Percentiles rank a stretch among this genome's conserved stretches.
Evolutionary conservation across 768 basidiomycete genomes (phyloP).

Genomic region (Naganishia antarctica): DNA sequence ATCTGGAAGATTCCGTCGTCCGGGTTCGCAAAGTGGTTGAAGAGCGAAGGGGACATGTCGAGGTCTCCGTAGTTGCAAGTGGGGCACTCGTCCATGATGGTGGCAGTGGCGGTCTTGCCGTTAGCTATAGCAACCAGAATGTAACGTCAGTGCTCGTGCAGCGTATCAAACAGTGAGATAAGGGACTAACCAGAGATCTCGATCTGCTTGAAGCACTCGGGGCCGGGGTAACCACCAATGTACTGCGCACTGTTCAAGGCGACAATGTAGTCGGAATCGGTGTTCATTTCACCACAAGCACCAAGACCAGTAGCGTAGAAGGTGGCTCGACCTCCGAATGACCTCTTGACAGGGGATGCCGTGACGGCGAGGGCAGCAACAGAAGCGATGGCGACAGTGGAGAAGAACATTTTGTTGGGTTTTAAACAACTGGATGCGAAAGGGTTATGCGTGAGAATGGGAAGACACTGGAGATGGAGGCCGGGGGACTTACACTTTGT

Average conservation of each 20-base stretch:
- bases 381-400: slow-evolving; percentile 31
- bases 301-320: slow-evolving; percentile 52
- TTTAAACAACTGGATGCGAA: neutral
- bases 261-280: slow-evolving; percentile 27
- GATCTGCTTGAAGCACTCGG: slow-evolving; percentile 59
- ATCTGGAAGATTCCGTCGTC: slow-evolving; percentile 60
- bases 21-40: slow-evolving; percentile 57
- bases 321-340: slow-evolving; percentile 44
- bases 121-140: slow-evolving; percentile 45
- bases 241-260: slow-evolving; percentile 52
- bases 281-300: slow-evolving; percentile 39
- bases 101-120: slow-evolving; percentile 61
- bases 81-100: slow-evolving; percentile 67
- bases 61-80: slow-evolving; percentile 63
- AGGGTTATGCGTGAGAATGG: neutral
- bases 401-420: slow-evolving; percentile 22
- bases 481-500: neutral
- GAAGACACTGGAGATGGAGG: neutral
- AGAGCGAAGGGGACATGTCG: slow-evolving; percentile 66
- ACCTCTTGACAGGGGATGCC: slow-evolving; percentile 34
- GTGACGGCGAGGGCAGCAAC: slow-evolving; percentile 22
- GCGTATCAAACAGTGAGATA: slow-evolving; percentile 33
- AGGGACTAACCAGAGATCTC: slow-evolving; percentile 58
- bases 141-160: neutral
- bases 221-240: slow-evolving; percentile 61